These are phyloP conservation scores for Phylloboletellus chloephorus DNA, from an alignment of 1,284 basidiomycete species.

Conservation along the genomic window DNA sequence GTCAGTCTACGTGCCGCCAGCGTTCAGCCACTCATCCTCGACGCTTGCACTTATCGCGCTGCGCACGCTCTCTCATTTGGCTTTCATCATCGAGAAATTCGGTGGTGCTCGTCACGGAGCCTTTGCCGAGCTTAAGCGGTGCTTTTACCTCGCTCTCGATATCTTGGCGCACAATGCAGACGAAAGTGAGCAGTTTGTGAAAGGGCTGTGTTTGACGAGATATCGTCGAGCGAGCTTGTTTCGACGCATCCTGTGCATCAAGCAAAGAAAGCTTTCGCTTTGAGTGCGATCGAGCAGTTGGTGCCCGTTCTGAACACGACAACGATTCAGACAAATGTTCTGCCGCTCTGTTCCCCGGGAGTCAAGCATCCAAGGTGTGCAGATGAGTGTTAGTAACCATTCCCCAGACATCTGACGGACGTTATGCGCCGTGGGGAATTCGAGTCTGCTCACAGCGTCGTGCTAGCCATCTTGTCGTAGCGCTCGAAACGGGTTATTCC, in stretches of 20 bases:
- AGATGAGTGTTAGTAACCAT: neutral
- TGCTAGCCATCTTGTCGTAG: conserved; percentile 61
- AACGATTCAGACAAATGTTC: conserved; percentile 46
- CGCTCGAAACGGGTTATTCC: conserved; percentile 39
- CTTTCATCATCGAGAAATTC: conserved; percentile 68
- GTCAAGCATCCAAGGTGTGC: conserved; percentile 22
- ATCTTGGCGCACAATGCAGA: conserved; percentile 46
- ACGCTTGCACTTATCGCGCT: conserved; percentile 47
- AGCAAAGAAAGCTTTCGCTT: conserved; percentile 55
- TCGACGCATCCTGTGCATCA: conserved; percentile 28
- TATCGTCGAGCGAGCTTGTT: conserved; percentile 17
- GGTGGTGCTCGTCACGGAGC: conserved; percentile 53
- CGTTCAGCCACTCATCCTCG: conserved; percentile 34
- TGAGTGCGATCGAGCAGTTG: conserved; percentile 68
- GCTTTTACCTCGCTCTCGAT: conserved; percentile 68
- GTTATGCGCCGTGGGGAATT: conserved; percentile 59
- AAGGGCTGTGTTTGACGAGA: conserved; percentile 36
- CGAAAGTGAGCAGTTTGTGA: conserved; percentile 41
- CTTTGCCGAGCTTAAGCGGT: conserved; percentile 62
- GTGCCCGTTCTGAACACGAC: conserved; percentile 49
- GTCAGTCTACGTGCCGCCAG: conserved; percentile 44
- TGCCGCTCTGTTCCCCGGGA: conserved; percentile 58
- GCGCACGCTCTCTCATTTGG: conserved; percentile 53
- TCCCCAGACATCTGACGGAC: conserved; percentile 48
- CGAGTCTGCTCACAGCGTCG: conserved; percentile 71